Evolutionary conservation across 2,329 filamentous ascomycete species (phyloP).

Genomic region (Gnomoniopsis sp.): DNA sequence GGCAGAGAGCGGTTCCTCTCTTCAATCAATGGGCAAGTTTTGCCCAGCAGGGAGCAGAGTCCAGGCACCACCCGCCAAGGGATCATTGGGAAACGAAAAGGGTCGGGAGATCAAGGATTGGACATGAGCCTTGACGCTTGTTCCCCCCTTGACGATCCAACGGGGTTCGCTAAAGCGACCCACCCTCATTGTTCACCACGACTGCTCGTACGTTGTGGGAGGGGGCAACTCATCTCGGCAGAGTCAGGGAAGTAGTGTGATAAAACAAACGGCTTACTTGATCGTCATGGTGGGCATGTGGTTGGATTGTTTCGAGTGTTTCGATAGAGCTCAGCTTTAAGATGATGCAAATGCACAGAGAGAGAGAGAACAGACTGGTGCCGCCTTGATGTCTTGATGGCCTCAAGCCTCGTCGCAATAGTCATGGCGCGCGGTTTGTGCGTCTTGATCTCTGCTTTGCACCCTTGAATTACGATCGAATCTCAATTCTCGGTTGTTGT

Average conservation of each 20-base stretch:
- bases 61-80: neutral
- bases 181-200: no score
- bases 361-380: no score
- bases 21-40: neutral
- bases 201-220: no score
- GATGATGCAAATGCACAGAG: neutral
- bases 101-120: neutral
- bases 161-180: neutral
- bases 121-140: neutral
- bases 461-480: no score
- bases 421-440: no score
- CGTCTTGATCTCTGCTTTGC: no score
- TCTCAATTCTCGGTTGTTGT: neutral
- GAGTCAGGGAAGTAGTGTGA: neutral
- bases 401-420: no score
- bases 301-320: neutral
- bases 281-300: neutral
- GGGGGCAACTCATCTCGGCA: no score
- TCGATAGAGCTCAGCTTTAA: neutral
- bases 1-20: neutral
- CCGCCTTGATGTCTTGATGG: no score
- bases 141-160: constrained; percentile 1
- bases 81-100: constrained; percentile 8
- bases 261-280: neutral
- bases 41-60: neutral